Conservation (phyloP, 2,329 filamentous ascomycete species). For the Beauveria scarabaeidicola region DNA sequence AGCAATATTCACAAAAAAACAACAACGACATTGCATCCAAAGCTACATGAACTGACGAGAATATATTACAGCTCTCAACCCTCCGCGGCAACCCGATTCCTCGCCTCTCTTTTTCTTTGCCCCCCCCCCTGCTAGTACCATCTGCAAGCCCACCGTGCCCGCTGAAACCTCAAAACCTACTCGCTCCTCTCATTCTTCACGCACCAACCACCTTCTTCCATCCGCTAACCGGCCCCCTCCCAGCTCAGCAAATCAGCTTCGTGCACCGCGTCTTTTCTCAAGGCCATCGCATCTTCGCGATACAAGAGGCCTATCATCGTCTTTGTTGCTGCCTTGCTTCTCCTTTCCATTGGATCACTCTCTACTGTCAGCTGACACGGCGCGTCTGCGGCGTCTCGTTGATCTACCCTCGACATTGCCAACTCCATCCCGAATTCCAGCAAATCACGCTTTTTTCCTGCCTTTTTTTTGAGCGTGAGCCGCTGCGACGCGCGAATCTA, state of each 20-base stretch:
- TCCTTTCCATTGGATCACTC: slow-evolving; percentile 38
- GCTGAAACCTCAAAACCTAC: slow-evolving; percentile 9
- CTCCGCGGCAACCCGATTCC: too few relatives aligned
- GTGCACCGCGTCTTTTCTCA: slow-evolving; percentile 10
- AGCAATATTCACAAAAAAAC: too few relatives aligned
- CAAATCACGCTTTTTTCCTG: slow-evolving; percentile 7
- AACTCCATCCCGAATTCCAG: not conserved
- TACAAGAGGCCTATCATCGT: slow-evolving; percentile 44
- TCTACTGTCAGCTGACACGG: slow-evolving; percentile 43
- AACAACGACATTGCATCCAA: too few relatives aligned
- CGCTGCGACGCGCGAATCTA: slow-evolving; percentile 8
- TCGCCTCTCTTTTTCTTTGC: too few relatives aligned
- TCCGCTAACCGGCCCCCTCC: slow-evolving; percentile 12
- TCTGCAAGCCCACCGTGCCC: slow-evolving; percentile 9
- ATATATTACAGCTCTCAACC: too few relatives aligned
- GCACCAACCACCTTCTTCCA: slow-evolving; percentile 12
- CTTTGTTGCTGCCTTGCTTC: slow-evolving; percentile 27
- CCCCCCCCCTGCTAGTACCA: slow-evolving; percentile 6
- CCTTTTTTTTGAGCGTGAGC: not conserved
- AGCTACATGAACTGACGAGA: too few relatives aligned
- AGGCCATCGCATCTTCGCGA: slow-evolving; percentile 28
- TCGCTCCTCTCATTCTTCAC: slow-evolving; percentile 4
- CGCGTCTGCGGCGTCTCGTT: slow-evolving; percentile 25
- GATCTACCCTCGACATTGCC: slow-evolving; percentile 17
- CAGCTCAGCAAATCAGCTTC: slow-evolving; percentile 12